phyloP scores from a whole-genome alignment of 352 stramenopile species.

The Globisporangium irregulare region DNA sequence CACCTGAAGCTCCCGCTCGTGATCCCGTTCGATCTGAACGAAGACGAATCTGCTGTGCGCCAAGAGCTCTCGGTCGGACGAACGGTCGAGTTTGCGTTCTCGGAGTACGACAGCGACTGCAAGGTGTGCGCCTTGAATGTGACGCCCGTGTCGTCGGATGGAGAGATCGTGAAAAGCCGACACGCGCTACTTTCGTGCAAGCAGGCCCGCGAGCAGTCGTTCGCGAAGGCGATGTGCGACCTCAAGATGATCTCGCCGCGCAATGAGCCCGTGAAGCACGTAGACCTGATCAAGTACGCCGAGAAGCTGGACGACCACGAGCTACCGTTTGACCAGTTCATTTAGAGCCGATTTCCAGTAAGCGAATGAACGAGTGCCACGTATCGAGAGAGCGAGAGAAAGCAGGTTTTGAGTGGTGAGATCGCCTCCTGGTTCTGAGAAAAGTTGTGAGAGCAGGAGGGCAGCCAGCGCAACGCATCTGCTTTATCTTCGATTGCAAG shows the following conservation, averaged over 20 bases:
- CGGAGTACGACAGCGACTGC: constrained; percentile 21
- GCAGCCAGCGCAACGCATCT: neutral
- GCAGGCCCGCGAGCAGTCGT: constrained; percentile 68
- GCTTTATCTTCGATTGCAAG: neutral
- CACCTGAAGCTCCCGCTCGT: constrained; percentile 56
- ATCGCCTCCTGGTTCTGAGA: neutral
- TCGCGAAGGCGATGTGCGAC: constrained; percentile 71
- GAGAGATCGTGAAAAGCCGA: constrained; percentile 67
- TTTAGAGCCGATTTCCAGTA: constrained; percentile 27
- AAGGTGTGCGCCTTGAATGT: constrained; percentile 52
- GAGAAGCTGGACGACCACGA: constrained; percentile 74
- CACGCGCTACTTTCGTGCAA: constrained; percentile 70
- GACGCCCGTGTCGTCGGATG: constrained; percentile 53
- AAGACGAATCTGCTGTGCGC: constrained; percentile 34
- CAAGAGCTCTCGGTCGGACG: constrained; percentile 60
- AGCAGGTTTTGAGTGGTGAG: neutral
- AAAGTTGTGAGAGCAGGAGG: neutral
- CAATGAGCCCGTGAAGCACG: constrained; percentile 70
- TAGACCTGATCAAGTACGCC: constrained; percentile 85
- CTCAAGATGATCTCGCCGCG: constrained; percentile 77
- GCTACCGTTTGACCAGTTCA: constrained; percentile 51
- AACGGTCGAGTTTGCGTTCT: constrained; percentile 68
- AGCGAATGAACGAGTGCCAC: neutral
- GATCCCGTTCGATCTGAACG: constrained; percentile 63
- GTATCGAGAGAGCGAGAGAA: neutral